Evolutionary conservation across 1,284 basidiomycete species (phyloP).

Genomic region (Ustilago tritici): DNA sequence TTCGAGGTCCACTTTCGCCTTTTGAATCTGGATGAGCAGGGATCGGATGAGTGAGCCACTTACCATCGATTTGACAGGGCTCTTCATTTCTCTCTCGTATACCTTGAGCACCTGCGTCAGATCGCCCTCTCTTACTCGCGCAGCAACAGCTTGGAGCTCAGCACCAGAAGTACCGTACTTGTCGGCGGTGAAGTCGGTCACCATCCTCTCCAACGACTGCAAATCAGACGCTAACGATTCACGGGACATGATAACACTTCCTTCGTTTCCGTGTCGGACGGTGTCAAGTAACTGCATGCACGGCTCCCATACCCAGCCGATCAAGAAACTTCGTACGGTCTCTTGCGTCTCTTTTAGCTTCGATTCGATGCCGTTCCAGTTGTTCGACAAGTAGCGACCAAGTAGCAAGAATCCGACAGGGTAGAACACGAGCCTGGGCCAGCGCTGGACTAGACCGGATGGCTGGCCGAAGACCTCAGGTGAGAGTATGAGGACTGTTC

Average conservation of each 20-base stretch:
- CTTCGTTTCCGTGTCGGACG: constrained; percentile 79
- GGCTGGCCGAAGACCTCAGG: constrained; percentile 49
- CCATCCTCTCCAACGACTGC: constrained; percentile 92
- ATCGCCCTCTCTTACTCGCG: constrained; percentile 82
- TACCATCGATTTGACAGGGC: constrained; percentile 83
- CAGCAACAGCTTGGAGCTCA: constrained; percentile 75
- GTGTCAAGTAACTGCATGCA: constrained; percentile 85
- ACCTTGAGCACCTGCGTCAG: constrained; percentile 87
- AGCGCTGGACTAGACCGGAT: constrained; percentile 46
- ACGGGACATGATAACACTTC: constrained; percentile 77
- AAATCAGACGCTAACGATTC: constrained; percentile 84
- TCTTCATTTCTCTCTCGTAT: constrained; percentile 91
- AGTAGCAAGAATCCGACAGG: constrained; percentile 47
- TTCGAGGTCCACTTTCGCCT: constrained; percentile 95
- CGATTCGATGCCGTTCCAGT: constrained; percentile 58
- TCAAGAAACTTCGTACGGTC: constrained; percentile 81
- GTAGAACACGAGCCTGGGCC: constrained; percentile 61
- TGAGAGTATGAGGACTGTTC: constrained; percentile 31
- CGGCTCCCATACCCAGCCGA: constrained; percentile 89
- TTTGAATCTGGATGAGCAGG: constrained; percentile 92
- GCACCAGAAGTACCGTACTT: constrained; percentile 77
- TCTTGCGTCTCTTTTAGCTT: constrained; percentile 77
- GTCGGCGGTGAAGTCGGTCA: constrained; percentile 84
- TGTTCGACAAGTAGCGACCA: constrained; percentile 43
- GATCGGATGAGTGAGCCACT: constrained; percentile 85